phyloP scores from a whole-genome alignment of 2,329 filamentous ascomycete species.

The Endocalyx cinctus region DNA sequence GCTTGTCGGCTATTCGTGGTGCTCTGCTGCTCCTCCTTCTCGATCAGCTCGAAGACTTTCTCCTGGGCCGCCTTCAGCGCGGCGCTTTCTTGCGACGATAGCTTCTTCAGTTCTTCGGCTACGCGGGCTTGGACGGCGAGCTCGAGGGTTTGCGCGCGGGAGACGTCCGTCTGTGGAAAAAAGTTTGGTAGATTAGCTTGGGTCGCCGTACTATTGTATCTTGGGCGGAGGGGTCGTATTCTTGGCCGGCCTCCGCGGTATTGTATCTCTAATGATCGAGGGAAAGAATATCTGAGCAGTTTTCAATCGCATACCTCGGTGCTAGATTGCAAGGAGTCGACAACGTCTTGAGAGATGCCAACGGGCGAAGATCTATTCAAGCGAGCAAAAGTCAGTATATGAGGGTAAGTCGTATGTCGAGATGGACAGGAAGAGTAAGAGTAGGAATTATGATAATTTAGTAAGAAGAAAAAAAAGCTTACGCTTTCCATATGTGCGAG shows the following conservation, averaged over 20 bases:
- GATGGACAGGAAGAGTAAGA: no score
- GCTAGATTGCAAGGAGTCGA: constrained; percentile 78
- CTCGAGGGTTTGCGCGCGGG: constrained; percentile 77
- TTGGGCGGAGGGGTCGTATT: no score
- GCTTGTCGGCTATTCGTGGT: constrained; percentile 35
- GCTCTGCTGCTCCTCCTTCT: constrained; percentile 26
- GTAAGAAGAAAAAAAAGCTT: constrained; percentile 27
- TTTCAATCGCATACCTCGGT: constrained; percentile 62
- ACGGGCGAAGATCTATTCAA: constrained; percentile 33
- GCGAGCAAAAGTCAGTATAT: neutral
- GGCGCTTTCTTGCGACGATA: constrained; percentile 65
- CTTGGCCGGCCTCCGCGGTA: no score
- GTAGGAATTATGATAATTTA: no score
- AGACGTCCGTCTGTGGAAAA: constrained; percentile 72
- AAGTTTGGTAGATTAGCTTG: constrained; percentile 5
- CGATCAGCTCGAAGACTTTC: constrained; percentile 34
- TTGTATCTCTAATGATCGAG: neutral
- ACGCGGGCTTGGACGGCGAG: constrained; percentile 86
- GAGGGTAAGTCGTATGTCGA: no score
- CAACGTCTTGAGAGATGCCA: constrained; percentile 71
- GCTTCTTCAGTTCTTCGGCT: constrained; percentile 74
- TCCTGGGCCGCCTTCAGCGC: constrained; percentile 66
- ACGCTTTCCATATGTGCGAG: constrained; percentile 53
- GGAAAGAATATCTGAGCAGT: neutral
- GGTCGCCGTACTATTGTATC: constrained; percentile 1